Base-by-base conservation (phyloP, 768 basidiomycete genomes). In the Pholiota conissans region DNA sequence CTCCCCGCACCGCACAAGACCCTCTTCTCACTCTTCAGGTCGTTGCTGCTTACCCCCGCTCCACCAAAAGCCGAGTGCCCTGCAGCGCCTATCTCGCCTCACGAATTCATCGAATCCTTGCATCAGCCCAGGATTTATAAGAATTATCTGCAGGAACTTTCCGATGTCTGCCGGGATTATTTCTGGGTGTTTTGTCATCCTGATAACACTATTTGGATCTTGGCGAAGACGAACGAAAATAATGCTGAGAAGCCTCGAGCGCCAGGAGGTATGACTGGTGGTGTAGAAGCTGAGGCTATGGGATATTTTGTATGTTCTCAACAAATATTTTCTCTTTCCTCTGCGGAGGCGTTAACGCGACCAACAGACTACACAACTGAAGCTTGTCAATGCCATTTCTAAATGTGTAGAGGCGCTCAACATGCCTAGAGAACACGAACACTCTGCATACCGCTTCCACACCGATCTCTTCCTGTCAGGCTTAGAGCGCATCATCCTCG, bases 121-220 rank as follows among this genome's bases (percentile, higher is more conserved):
- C 74, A 74, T 48, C 62, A 69, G 14, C 70, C 72, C 18, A 65
- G 74, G 52, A 68, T 74, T 18, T 74, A 74, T 55, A 76, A 74
- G 56, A 73, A 69, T 5, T 76, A 76, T 52, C 66, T 76, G 16
- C 69, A 72, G 62, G 73, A 73, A 49, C 62, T 99, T 45, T 88
- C 86, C 5, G 95, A 98, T 65, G 79, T 95, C 3, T 95, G 95
- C 69, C 76, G 95, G 22, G 97, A 99, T 69, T 93, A 93, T 73
- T 93, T 92, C 72, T 95, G 94, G 94, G 89, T 97, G 37, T 96
- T 98, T 74, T 98, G 96, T 69, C 97, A 99, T 68, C 90, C 90
- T 2, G 89, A 88, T 68, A 99, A 98, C 64, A 86, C 87, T 0
- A 86, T 98, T 50, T 98, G 96, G 96, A 78, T 86, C 18, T 74